Base-by-base conservation (phyloP, 1,139 yeast genomes). In the Kazachstania sp. region DNA sequence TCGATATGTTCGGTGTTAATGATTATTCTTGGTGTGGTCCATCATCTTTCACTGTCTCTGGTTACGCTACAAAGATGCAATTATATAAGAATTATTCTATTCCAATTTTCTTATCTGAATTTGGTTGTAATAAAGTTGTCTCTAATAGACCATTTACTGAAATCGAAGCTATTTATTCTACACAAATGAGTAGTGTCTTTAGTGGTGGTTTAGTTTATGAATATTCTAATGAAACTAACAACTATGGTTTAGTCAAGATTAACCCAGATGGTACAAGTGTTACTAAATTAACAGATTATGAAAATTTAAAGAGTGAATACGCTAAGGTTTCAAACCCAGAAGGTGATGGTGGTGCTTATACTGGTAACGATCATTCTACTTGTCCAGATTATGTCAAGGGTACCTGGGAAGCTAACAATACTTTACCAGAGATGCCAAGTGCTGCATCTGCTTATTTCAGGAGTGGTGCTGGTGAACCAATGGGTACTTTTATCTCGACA, bases 21-120 rank as follows among this genome's bases (percentile, higher is more conserved):
- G 86, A 84, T 80, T 87, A 87, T 72, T 90, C 86, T 65, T 87
- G 96, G 96, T 87, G 96, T 74, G 96, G 95, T 44, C 57, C 69
- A 37, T 79, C 92, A n/a, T 67, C 80, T 42, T 87, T 72, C 71
- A 57, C 68, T 46, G 57, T 68, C 8, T 85, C 95, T n/a, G 95
- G 96, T 53, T 87, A 85, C 70, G 65, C 73, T 49, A 73, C 71
- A 51, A 80, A 86, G 67, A 84, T 94, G 49, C 66, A 75, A 42
- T 77, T 82, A 52, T 86, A 84, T 69, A 39, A 61, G 41, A 75
- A 77, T 65, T 72, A 81, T 63, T 80, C 94, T 30, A 70, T 87
- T 49, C 97, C 97, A 45, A 71, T 84, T 56, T 88, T 90, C 73
- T 80, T 90, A 67, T 85, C 95, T 46, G 97, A 90, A 71, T 88